phyloP scores from a whole-genome alignment of 2,329 filamentous ascomycete genomes.

The Juglanconis sp. region DNA sequence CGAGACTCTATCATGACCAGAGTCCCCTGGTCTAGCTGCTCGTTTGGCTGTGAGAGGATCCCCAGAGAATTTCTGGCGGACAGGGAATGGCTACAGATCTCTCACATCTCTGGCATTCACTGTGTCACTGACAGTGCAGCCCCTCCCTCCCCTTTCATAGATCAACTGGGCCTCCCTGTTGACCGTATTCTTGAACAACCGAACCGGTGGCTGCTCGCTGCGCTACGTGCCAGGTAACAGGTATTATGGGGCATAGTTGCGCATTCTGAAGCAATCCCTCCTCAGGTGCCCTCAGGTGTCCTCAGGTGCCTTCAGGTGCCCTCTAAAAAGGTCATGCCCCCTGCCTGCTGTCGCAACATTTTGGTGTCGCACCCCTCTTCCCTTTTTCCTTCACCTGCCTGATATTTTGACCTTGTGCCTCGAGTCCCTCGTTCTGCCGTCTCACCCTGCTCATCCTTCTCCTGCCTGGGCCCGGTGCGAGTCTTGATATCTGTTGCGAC shows the following conservation, averaged over 20 bases:
- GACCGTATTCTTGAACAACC: slow-evolving; percentile 14
- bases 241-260: slow-evolving; percentile 13
- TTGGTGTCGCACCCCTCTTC: not conserved
- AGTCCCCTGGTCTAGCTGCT: not conserved
- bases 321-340: slow-evolving; percentile 11
- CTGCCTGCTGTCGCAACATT: slow-evolving; percentile 9
- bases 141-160: slow-evolving; percentile 36
- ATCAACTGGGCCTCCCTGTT: slow-evolving; percentile 17
- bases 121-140: slow-evolving; percentile 34
- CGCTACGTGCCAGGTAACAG: slow-evolving; percentile 18
- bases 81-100: slow-evolving; percentile 33
- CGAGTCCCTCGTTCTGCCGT: not conserved
- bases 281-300: not conserved
- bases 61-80: slow-evolving; percentile 7
- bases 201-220: slow-evolving; percentile 11
- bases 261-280: slow-evolving; percentile 13
- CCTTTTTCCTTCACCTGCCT: slow-evolving; percentile 3
- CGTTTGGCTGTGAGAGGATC: slow-evolving; percentile 6
- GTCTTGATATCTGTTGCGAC: not conserved
- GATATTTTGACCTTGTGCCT: not conserved
- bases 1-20: slow-evolving; percentile 4
- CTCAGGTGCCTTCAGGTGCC: not conserved
- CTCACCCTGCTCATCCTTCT: not conserved
- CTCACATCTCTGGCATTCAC: slow-evolving; percentile 30
- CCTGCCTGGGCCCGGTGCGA: not conserved